A percentile compares a stretch with the other conserved stretches of the same genome.
These are phyloP conservation scores for Veloporphyrellus conicus DNA, from an alignment of 1,284 basidiomycete genomes.

Conservation along the genomic window DNA sequence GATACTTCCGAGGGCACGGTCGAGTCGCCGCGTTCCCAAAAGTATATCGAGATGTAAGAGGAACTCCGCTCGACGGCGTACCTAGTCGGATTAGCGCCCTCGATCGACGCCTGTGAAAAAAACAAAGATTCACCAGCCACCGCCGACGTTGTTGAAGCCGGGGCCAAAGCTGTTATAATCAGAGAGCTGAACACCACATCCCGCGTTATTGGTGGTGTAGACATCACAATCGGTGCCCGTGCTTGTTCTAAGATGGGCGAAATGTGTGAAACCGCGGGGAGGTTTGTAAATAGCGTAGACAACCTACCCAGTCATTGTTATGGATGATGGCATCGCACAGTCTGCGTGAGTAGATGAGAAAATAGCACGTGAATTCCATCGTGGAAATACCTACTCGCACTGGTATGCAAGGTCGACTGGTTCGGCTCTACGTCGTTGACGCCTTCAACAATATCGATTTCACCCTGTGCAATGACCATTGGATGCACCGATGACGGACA, in stretches of 20 bases:
- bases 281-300: background rate
- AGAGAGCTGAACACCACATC: slow-evolving; percentile 55
- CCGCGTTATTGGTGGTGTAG: slow-evolving; percentile 50
- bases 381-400: slow-evolving; percentile 15
- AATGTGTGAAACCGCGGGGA: background rate
- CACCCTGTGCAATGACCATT: slow-evolving; percentile 29
- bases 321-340: slow-evolving; percentile 55
- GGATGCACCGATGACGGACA: background rate
- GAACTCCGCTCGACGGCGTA: slow-evolving; percentile 21
- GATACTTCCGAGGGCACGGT: slow-evolving; percentile 17
- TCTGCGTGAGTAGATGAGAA: slow-evolving; percentile 30
- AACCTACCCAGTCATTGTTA: slow-evolving; percentile 47
- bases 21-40: slow-evolving; percentile 17
- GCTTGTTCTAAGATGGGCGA: slow-evolving; percentile 24
- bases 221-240: slow-evolving; percentile 51
- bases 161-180: slow-evolving; percentile 52
- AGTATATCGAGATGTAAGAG: slow-evolving; percentile 19
- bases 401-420: slow-evolving; percentile 60
- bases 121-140: slow-evolving; percentile 36
- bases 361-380: background rate
- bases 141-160: slow-evolving; percentile 53
- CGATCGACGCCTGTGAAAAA: background rate
- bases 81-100: slow-evolving; percentile 6
- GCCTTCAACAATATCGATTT: slow-evolving; percentile 67
- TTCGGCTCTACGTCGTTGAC: slow-evolving; percentile 57